Base-by-base conservation (phyloP, 805 yeast genomes). In the Kuraishia hungarica region DNA sequence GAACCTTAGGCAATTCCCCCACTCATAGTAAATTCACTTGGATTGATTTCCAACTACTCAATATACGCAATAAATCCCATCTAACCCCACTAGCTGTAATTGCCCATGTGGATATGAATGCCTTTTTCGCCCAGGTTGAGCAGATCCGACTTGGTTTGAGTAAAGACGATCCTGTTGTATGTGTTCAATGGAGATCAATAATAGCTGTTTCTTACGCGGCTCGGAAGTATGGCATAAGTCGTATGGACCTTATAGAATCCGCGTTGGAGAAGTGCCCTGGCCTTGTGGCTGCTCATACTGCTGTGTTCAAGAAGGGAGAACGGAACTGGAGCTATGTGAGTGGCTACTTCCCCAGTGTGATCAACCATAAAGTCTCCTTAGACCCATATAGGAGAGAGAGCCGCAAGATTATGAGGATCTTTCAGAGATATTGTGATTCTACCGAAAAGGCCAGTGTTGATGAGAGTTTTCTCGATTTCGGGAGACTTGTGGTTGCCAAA, bases 381-480 rank as follows among this genome's bases (percentile, higher is more conserved):
- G 98, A 94, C 64, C 96, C 97, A 0, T 94, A 93, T 64, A 75
- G 99, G 57, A 71, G 96, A 57, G 97, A 90, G 64, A 85, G 94
- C 57, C 73, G 96, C 19, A 88, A 87, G 67, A 84, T 94, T 57
- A 75, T 90, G 64, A 74, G 80, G 39, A 71, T 93, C 0, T 78
- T 94, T 62, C 78, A 79, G 55, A 66, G 72, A 7, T 74, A 77
- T 57, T 88, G 93, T 64, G 86, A 82, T 56, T 61, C 77, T 17
- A 89, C 90, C 0, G 97, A 94, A 67, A 92, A 92, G 70, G 98
- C 97, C 0, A 90, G 97, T 70, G 94, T 92, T 20, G 99, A 94
- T 70, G 99, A 94, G 70, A 84, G 91, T 52, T 94, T 87, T 65
- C 60, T 94, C 60, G 97, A 94, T 69, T 67, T 94, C 48, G 97